Evolutionary conservation across 495 filamentous ascomycete genomes (phyloP), one percentile per base, ranked within the genome.

Genomic region (Podospora conica): DNA sequence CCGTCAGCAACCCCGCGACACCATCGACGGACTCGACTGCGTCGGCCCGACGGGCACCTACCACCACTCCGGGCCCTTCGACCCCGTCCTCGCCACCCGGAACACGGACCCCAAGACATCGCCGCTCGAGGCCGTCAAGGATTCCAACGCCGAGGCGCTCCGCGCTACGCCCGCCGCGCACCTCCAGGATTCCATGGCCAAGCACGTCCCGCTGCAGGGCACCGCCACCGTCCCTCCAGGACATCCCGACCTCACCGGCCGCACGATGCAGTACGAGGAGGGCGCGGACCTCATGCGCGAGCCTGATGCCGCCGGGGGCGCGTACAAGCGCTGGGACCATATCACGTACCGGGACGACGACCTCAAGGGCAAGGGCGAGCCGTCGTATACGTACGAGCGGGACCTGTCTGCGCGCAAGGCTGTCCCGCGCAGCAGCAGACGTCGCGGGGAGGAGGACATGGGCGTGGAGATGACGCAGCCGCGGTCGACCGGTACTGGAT

Each of bases 61-160:
- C 71, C 95, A 98, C 74, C 95, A 98, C 69, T 91, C 90, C 64
- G 95, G 95, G 0, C 95, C 95, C 0, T 98, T 91, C 68, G 95
- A 98, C 74, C 92, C 95, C 0, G 89, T 90, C 4, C 82, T 90
- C 56, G 77, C 87, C 7, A 84, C 91, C 25, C 80, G 90, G 22
- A 96, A 97, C 75, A 77, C 74, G n/a, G 75, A 85, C 69, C 81
- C 75, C 71, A 78, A 82, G 61, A 81, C 74, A 69, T 72, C 91
- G 79, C 95, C 95, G 0, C 75, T 98, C 15, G 91, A 90, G 31
- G 96, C 95, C 7, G 83, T 97, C 5, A 79, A 77, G 62, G 80
- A 85, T 11, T 87, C 87, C 18, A 97, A 95, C 76, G 79, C 83
- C 18, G 89, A 93, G 72, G 90, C 93, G 0, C 73, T 98, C 48